Base-by-base conservation (phyloP, 768 basidiomycete species). In the Trametes maxima region DNA sequence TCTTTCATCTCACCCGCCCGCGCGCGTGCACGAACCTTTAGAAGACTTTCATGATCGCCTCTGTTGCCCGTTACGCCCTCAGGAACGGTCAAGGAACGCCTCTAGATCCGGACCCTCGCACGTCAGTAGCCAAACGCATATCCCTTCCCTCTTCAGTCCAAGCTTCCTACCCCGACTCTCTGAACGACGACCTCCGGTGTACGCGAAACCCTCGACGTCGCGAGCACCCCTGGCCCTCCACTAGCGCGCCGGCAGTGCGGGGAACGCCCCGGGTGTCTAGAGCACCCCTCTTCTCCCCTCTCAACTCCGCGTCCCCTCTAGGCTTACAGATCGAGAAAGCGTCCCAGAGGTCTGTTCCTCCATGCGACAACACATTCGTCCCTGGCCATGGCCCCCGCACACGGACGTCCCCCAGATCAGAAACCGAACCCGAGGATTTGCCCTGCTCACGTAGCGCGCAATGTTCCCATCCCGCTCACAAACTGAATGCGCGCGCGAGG, bases 91-190 rank as follows among this genome's bases (percentile, higher is more conserved):
- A 50, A 50, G 48, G 60, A 44, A 43, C 59, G 40, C 46, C 22
- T 48, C 46, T 16, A 45, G 36, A 47, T 13, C 47, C 0, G 52
- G 14, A 33, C 36, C 59, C 25, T 36, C 33, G 44, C 52, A 48
- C 52, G 36, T 49, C 52, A 49, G 59, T 61, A 61, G 59, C 52
- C 52, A 60, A 60, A 60, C 52, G 36, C 39, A 37, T 60, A 54
- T 54, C 46, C 43, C 36, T 24, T 36, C 43, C 49, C 45, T 16
- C 49, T 36, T 16, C 54, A 19, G 28, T 57, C 55, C 25, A 21
- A 54, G 36, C 35, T 50, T 58, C 57, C 57, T 39, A 50, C 37
- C 56, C 6, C 17, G 19, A 19, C 21, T 12, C 25, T 35, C 42
- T 25, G 39, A 33, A 40, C 48, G 57, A 50, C 40, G 57, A 48